Evolutionary conservation across 192 early-diverging fungal species (phyloP).

Genomic region (Entomortierella lignicola): DNA sequence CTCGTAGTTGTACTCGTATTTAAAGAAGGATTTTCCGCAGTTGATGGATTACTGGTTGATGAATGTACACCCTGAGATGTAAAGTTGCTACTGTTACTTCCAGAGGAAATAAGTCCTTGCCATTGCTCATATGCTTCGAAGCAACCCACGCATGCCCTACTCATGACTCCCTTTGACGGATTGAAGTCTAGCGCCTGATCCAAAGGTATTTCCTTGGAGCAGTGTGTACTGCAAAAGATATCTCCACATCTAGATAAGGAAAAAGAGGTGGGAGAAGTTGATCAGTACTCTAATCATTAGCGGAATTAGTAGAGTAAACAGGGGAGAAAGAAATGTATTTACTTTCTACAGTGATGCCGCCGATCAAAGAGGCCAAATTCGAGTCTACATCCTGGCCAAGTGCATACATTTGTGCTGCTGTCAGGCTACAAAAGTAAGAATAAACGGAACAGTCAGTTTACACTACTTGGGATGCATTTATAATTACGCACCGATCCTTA

Average conservation of each 20-base stretch:
- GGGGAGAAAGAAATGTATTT: background rate
- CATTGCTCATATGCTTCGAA: constrained; percentile 49
- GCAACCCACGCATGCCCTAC: constrained; percentile 45
- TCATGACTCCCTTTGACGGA: constrained; percentile 26
- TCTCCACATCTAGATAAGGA: constrained; percentile 35
- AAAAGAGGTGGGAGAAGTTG: background rate
- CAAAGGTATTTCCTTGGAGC: constrained; percentile 47
- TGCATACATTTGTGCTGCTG: constrained; percentile 35
- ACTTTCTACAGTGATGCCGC: constrained; percentile 49
- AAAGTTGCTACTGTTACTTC: background rate
- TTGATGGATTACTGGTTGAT: too few relatives aligned
- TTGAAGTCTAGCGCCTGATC: constrained; percentile 49
- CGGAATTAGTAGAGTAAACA: too few relatives aligned
- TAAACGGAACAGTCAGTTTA: background rate
- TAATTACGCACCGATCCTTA: too few relatives aligned
- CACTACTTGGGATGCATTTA: too few relatives aligned
- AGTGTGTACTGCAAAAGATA: constrained; percentile 54
- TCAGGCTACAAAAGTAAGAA: constrained; percentile 19
- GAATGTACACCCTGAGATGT: too few relatives aligned
- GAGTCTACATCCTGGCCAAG: constrained; percentile 42
- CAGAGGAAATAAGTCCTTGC: constrained; percentile 34
- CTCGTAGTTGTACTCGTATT: background rate
- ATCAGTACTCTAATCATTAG: background rate
- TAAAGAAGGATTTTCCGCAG: background rate
- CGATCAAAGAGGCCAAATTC: constrained; percentile 48